Percentiles rank a stretch among this genome's conserved stretches.
These are phyloP conservation scores for Talaromyces sp. DNA, from an alignment of 2,329 filamentous ascomycete species.

Conservation along the genomic window DNA sequence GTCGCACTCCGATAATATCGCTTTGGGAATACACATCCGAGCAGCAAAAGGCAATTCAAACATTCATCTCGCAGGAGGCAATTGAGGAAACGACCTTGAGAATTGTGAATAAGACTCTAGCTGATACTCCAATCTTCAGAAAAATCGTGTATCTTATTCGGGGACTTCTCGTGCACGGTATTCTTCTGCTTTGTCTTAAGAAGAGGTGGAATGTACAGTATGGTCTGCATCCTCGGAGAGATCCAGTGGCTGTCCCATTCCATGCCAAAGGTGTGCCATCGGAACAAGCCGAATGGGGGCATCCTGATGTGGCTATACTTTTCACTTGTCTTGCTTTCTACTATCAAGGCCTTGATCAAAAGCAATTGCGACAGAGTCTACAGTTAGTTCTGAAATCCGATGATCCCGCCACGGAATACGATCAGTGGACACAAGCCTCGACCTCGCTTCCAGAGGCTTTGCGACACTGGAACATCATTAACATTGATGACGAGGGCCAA, in stretches of 20 bases:
- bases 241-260: constrained; percentile 59
- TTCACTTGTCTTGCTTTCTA: constrained; percentile 68
- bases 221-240: constrained; percentile 52
- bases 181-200: constrained; percentile 50
- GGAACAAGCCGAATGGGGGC: constrained; percentile 62
- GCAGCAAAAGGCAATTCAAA: not conserved
- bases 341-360: constrained; percentile 53
- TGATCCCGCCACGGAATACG: constrained; percentile 57
- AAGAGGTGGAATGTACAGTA: constrained; percentile 69
- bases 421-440: constrained; percentile 46
- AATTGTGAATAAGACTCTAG: not conserved
- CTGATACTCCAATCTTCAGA: too few species aligned
- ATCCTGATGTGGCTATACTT: constrained; percentile 64
- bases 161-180: constrained; percentile 56
- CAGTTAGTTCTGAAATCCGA: constrained; percentile 54
- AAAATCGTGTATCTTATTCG: constrained; percentile 51
- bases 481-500: constrained; percentile 56
- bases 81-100: not conserved
- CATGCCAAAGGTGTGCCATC: constrained; percentile 63
- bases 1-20: not conserved
- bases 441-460: constrained; percentile 46
- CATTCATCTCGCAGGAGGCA: constrained; percentile 4
- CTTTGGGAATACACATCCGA: not conserved
- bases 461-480: constrained; percentile 55
- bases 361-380: constrained; percentile 51